Base-by-base conservation (phyloP, 345 rosid species). In the Eutrema japonicum region DNA sequence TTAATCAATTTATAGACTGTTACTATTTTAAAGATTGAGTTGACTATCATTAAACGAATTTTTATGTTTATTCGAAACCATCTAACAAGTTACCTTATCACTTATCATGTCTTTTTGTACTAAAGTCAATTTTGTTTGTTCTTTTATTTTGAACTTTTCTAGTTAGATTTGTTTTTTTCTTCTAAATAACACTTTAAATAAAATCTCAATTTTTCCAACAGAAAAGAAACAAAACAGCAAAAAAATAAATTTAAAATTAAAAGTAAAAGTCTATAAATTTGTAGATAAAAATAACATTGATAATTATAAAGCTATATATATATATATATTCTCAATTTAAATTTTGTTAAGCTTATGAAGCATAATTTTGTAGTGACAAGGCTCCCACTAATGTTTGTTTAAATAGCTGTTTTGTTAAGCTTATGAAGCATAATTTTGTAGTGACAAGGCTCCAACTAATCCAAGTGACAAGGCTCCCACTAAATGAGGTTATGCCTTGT, bases 401-500 rank as follows among this genome's bases (percentile, higher is more conserved):
- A n/a, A n/a, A n/a, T n/a, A n/a, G n/a, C n/a, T n/a, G n/a, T 12
- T 11, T 42, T 2, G 7, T 11, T 42, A 42, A 42, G 6, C 2
- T 42, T 42, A 1, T 42, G 2, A 42, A 12, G 3, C 14, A 6
- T 0, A 36, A 7, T 18, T 18, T 16, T 50, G 30, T 52, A 2
- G 63, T 68, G n/a, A n/a, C n/a, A n/a, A n/a, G n/a, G n/a, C n/a
- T n/a, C n/a, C 41, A 68, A 66, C 35, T 41, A 30, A 38, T 40
- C 29, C 50, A 68, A 53, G 43, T 41, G 52, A 54, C 32, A 32
- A 68, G 54, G 43, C 53, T 43, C 53, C 64, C 72, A 68, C 72
- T 68, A 68, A 33, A 32, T 36, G 26, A 6, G 18, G 30, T 66
- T 37, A 66, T 35, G 11, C 41, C 41, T 11, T n/a, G 56, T 6